These are phyloP conservation scores for Arxiozyma bovina DNA, from an alignment of 1,139 yeast species.

Conservation along the genomic window DNA sequence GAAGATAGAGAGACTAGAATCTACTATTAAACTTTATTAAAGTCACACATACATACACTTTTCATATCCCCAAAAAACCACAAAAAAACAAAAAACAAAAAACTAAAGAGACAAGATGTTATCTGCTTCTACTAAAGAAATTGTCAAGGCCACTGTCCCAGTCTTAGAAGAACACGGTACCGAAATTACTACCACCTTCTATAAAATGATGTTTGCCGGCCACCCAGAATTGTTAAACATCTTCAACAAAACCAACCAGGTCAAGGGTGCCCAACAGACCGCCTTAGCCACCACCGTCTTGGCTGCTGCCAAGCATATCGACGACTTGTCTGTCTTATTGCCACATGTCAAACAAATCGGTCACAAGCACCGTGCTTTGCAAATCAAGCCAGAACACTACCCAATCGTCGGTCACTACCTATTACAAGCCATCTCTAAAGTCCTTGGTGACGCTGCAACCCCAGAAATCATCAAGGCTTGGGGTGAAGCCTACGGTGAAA, in stretches of 20 bases:
- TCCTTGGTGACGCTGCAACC: conserved; percentile 51
- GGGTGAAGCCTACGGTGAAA: conserved; percentile 54
- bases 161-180: conserved; percentile 50
- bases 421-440: conserved; percentile 44
- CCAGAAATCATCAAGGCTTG: conserved; percentile 54
- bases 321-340: conserved; percentile 45
- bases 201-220: conserved; percentile 44
- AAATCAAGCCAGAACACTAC: conserved; percentile 54
- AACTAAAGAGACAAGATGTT: conserved; percentile 23
- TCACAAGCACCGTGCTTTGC: conserved; percentile 57
- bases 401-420: conserved; percentile 54
- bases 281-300: conserved; percentile 56
- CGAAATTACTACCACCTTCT: conserved; percentile 46
- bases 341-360: conserved; percentile 54
- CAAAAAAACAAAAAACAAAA: too few relatives aligned
- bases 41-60: neutral
- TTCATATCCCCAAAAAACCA: neutral
- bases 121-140: conserved; percentile 25
- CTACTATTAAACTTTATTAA: too few relatives aligned
- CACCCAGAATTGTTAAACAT: conserved; percentile 49
- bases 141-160: conserved; percentile 52
- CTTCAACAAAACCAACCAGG: conserved; percentile 55
- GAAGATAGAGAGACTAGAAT: neutral
- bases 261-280: conserved; percentile 48
- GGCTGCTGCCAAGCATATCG: conserved; percentile 56